Evolutionary conservation across 805 yeast genomes (phyloP).

Genomic region (Hanseniaspora guilliermondii): DNA sequence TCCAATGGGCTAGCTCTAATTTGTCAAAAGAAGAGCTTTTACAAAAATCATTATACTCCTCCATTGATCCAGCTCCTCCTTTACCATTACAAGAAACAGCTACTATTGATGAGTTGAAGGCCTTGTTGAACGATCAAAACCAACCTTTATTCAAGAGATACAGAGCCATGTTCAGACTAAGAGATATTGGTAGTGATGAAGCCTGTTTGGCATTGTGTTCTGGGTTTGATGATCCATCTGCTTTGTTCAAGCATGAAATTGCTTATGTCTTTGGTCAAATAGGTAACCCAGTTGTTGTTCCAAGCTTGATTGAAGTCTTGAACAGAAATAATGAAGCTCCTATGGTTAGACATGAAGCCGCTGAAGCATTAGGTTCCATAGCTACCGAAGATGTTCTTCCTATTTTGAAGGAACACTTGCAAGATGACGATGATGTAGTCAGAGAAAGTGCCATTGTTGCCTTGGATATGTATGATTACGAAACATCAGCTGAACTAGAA

Average conservation of each 20-base stretch:
- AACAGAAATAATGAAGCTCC: constrained; percentile 74
- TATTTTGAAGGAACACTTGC: constrained; percentile 61
- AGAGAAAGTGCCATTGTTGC: constrained; percentile 96
- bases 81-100: constrained; percentile 51
- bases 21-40: constrained; percentile 52
- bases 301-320: constrained; percentile 71
- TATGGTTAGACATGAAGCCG: constrained; percentile 99
- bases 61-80: constrained; percentile 98
- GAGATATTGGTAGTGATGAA: constrained; percentile 88
- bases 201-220: constrained; percentile 85
- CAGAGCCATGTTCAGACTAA: constrained; percentile 94
- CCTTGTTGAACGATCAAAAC: constrained; percentile 59
- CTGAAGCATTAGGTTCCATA: constrained; percentile 94
- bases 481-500: constrained; percentile 70
- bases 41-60: constrained; percentile 64
- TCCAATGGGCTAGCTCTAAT: constrained; percentile 78
- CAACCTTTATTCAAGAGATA: constrained; percentile 84
- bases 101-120: constrained; percentile 53
- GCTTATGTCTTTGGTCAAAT: constrained; percentile 97
- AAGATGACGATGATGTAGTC: constrained; percentile 79
- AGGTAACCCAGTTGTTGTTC: constrained; percentile 85
- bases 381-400: constrained; percentile 94
- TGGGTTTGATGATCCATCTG: constrained; percentile 83
- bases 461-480: constrained; percentile 94
- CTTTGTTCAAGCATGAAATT: constrained; percentile 92